Conservation (phyloP, 768 basidiomycete genomes). For the Neoboletus brunneissimus region DNA sequence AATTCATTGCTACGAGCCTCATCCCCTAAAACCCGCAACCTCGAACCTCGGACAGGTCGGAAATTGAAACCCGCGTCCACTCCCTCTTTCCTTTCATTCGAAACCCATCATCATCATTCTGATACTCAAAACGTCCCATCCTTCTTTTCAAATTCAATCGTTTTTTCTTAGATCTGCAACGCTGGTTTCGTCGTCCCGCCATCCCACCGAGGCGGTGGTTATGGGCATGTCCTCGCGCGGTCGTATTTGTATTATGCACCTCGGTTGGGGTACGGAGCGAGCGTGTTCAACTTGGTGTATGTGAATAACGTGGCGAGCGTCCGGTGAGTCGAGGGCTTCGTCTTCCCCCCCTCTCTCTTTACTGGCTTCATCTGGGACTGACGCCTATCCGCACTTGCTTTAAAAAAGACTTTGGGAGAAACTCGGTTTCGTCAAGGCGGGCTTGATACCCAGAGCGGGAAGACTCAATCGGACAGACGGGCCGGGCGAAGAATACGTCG, state of each 20-base stretch:
- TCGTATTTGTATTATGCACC: slow-evolving; percentile 84
- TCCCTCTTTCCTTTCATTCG: background rate
- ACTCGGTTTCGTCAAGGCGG: slow-evolving; percentile 76
- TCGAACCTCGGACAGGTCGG: background rate
- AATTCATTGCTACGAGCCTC: background rate
- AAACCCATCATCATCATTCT: background rate
- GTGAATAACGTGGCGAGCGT: slow-evolving; percentile 77
- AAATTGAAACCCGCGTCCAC: no score
- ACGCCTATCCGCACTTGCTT: no score
- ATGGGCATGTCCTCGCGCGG: slow-evolving; percentile 68
- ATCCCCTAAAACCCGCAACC: slow-evolving; percentile 1
- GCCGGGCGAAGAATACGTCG: slow-evolving; percentile 79
- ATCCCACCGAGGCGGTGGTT: slow-evolving; percentile 56
- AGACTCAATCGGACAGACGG: slow-evolving; percentile 65
- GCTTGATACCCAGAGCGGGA: slow-evolving; percentile 74
- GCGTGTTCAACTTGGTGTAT: slow-evolving; percentile 91
- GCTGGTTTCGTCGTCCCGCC: slow-evolving; percentile 83
- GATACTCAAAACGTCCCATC: background rate
- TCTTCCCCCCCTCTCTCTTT: no score
- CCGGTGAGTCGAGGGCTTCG: slow-evolving; percentile 36
- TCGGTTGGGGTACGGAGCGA: slow-evolving; percentile 67
- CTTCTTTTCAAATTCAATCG: background rate
- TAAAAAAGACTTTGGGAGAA: slow-evolving; percentile 72
- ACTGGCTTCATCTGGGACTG: no score
- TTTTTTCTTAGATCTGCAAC: slow-evolving; percentile 74